Percentiles rank a stretch among this genome's conserved stretches.
Evolutionary conservation across 257 asterid species (phyloP).

Genomic region (Datura wrightii): DNA sequence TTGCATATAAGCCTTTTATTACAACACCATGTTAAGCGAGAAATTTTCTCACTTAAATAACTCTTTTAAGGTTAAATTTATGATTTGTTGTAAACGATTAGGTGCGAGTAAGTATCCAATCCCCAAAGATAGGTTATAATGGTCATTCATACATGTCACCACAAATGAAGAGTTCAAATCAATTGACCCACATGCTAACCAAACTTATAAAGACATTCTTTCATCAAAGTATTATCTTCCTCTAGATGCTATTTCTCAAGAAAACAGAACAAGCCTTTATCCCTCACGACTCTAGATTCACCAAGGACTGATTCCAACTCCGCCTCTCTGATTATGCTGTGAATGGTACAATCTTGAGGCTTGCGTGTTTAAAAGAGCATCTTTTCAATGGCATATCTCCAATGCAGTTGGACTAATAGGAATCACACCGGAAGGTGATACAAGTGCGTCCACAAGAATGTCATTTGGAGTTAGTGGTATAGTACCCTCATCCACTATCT

Average conservation of each 20-base stretch:
- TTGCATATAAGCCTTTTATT: no score
- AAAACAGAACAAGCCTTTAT: background rate
- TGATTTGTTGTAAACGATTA: background rate
- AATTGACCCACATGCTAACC: background rate
- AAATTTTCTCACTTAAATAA: no score
- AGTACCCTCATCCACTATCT: slow-evolving; percentile 72
- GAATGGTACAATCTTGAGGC: background rate
- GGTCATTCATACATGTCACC: background rate
- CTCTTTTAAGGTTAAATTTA: background rate
- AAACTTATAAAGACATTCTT: background rate
- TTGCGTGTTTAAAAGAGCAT: background rate
- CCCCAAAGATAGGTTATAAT: background rate
- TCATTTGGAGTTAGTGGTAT: slow-evolving; percentile 84
- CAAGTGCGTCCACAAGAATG: slow-evolving; percentile 75
- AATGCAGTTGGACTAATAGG: slow-evolving; percentile 64
- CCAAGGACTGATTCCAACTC: background rate
- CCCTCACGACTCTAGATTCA: background rate
- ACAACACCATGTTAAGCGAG: no score
- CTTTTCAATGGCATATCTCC: slow-evolving; percentile 41
- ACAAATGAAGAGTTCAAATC: background rate
- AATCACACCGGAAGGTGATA: slow-evolving; percentile 74
- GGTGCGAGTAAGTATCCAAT: background rate
- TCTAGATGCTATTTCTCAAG: slow-evolving; percentile 13
- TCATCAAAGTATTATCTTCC: background rate
- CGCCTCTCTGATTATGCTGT: background rate